Evolutionary conservation across 2,329 filamentous ascomycete species (phyloP), one percentile per base, ranked within the genome.

Genomic region (Paecilomyces formosus): DNA sequence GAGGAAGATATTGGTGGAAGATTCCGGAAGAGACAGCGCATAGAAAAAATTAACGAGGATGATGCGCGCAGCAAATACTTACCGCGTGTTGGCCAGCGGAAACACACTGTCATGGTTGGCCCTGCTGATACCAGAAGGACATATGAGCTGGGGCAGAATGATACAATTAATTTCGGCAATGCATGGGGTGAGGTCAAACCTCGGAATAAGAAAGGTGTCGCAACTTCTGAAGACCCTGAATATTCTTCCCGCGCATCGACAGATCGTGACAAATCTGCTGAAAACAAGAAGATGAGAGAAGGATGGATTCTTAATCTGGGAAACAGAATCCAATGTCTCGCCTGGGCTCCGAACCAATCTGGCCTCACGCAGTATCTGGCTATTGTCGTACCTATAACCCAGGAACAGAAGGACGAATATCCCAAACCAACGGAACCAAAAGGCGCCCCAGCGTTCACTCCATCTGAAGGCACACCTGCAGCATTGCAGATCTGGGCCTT

Each of bases 401-500:
- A 72, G 11, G 66, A 70, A 30, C 73, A 78, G 59, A 74, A 75
- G 58, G 60, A 63, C 55, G 51, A 61, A 15, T 66, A 71, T 49
- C 61, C 64, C n/a, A 59, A 65, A 49, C 67, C 62, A 63, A 69
- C 61, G 56, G 68, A 62, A 51, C 73, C 62, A 63, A 72, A 66
- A 60, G 71, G 59, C 57, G 72, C 78, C 7, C 78, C 81, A 18
- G 77, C 82, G 3, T 85, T 85, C 65, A 74, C 74, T 15, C 74
- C 82, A 9, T 79, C 79, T 3, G 68, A 73, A 6, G 71, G 77
- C 15, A 79, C 78, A 60, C 76, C 79, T 15, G 76, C 78, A 13
- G 78, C 77, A 2, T 76, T 87, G 31, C 83, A 86, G 61, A 79
- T 87, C 6, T 87, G 84, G 84, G 73, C 78, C 5, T 82, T 87